Conservation (phyloP, 129 eudicot species). For the Saussurea involucrata region DNA sequence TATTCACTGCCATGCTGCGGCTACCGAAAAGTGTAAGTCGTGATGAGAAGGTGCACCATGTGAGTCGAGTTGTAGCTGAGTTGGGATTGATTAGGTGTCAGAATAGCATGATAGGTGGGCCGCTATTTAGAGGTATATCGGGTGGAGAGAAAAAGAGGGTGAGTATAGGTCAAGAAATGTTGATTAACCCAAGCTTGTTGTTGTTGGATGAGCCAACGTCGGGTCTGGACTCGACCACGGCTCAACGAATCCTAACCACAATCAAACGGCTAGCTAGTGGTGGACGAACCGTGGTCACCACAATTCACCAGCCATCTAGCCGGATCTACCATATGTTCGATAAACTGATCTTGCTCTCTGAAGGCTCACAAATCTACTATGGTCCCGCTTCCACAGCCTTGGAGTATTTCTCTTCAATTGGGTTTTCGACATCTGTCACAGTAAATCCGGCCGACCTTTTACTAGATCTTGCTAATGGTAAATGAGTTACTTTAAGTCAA, state of each 20-base stretch:
- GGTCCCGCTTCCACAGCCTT: conserved; percentile 81
- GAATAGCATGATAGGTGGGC: conserved; percentile 96
- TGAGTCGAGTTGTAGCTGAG: conserved; percentile 57
- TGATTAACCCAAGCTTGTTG: conserved; percentile 81
- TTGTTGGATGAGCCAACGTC: conserved; percentile 97
- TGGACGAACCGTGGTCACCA: conserved; percentile 84
- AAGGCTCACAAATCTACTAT: conserved; percentile 89
- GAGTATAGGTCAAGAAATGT: conserved; percentile 97
- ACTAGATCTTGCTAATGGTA: conserved; percentile 99
- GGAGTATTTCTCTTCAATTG: conserved; percentile 88
- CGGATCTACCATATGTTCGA: conserved; percentile 93
- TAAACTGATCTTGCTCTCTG: conserved; percentile 77
- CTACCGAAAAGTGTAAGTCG: conserved; percentile 55
- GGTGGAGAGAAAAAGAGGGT: conserved; percentile 98
- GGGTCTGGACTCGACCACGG: conserved; percentile 96
- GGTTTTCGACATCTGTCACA: conserved; percentile 67
- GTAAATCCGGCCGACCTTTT: conserved; percentile 89
- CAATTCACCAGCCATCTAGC: conserved; percentile 98
- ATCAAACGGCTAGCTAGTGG: conserved; percentile 77
- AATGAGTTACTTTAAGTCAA: background rate
- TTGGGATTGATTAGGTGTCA: conserved; percentile 64
- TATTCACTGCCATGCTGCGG: conserved; percentile 88
- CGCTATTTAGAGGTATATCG: conserved; percentile 85
- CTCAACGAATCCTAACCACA: conserved; percentile 69
- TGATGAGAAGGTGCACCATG: conserved; percentile 64